phyloP scores from a whole-genome alignment of 1,139 yeast genomes.

The Pichia sp. region DNA sequence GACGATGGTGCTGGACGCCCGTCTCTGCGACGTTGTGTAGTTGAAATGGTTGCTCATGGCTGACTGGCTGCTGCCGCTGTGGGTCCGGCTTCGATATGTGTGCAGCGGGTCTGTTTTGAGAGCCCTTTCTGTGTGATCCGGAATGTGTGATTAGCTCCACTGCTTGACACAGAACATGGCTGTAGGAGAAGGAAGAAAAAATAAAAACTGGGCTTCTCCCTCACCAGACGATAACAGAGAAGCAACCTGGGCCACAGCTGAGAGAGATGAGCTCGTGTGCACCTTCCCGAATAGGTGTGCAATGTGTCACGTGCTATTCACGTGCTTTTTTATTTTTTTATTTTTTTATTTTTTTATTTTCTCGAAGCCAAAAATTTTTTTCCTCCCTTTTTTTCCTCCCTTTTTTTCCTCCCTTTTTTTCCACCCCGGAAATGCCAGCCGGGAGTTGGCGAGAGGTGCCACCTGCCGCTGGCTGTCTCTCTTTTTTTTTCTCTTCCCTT shows the following conservation, averaged over 20 bases:
- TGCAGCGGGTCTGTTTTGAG: background rate
- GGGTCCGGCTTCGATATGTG: background rate
- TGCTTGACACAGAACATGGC: background rate
- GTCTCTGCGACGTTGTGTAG: conserved; percentile 44
- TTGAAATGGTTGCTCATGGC: conserved; percentile 34
- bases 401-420: no score
- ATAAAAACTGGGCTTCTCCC: background rate
- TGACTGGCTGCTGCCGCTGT: background rate
- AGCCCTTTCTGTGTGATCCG: no score
- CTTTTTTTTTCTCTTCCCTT: background rate
- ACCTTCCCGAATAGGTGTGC: background rate
- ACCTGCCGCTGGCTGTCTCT: background rate
- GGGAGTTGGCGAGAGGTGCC: background rate
- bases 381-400: no score
- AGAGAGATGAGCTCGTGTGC: background rate
- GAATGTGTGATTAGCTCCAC: background rate
- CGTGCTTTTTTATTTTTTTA: background rate
- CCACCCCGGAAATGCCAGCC: background rate
- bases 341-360: no score
- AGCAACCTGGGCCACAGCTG: no score
- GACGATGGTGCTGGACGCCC: conserved; percentile 47
- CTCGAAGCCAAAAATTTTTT: no score
- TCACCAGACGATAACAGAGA: background rate
- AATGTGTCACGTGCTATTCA: background rate
- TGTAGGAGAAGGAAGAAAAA: background rate